Evolutionary conservation across 2,329 filamentous ascomycete species (phyloP), one percentile per base, ranked within the genome.

Genomic region (Xylogone sp.): DNA sequence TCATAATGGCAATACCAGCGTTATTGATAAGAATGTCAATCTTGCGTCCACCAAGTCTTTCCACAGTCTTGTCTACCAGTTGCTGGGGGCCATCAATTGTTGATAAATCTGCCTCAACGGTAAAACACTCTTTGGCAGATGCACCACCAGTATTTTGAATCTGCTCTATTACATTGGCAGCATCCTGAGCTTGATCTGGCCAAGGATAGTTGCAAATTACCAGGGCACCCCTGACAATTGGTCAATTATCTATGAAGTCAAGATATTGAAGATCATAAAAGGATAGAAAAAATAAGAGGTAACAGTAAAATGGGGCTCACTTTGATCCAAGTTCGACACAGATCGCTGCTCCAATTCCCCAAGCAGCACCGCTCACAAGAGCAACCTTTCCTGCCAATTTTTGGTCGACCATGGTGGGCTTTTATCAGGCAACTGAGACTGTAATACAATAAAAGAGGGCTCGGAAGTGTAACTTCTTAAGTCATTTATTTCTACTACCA

Each of bases 341-440:
- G 42, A 78, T 68, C 34, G 66, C 70, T 22, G 67, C 68, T 21
- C 76, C 76, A 9, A 80, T 75, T 3, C 75, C 75, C 53, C 76
- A 65, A 18, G 72, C 74, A 13, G 70, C 71, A 7, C 77, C 75
- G 1, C 74, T 79, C 1, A 78, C 70, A 42, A 79, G 74, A 31
- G 74, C 74, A 1, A 70, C 64, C 20, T 43, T 44, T 8, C 20
- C 19, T 22, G 19, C 16, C 5, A 45, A 9, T 7, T 7, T 31
- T 13, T 31, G 27, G 8, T 31, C 27, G 13, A 31, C 27, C 27
- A 31, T 31, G n/a, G n/a, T n/a, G n/a, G n/a, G n/a, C n/a, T n/a
- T n/a, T n/a, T n/a, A n/a, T n/a, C n/a, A n/a, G n/a, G n/a, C n/a
- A n/a, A n/a, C n/a, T n/a, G n/a, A n/a, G n/a, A n/a, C n/a, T n/a